Evolutionary conservation across 768 basidiomycete species (phyloP).

Genomic region (Piloderma croceum): DNA sequence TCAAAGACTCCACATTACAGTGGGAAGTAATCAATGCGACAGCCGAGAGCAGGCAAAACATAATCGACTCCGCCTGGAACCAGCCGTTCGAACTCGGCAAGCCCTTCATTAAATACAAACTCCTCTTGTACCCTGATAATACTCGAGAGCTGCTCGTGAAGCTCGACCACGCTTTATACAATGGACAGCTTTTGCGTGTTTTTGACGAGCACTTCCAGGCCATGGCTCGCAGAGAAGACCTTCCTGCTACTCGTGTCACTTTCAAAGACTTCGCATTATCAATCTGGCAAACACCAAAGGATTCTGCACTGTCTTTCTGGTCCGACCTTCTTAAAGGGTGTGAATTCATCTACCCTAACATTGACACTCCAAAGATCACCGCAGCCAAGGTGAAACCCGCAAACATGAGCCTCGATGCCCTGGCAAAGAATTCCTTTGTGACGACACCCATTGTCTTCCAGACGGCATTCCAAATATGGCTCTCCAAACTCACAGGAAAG

Average conservation of each 20-base stretch:
- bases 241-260: conserved; percentile 1
- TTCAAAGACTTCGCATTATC: conserved; percentile 4
- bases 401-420: not conserved
- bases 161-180: conserved; percentile 6
- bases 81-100: no score
- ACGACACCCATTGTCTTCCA: conserved; percentile 5
- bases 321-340: conserved; percentile 3
- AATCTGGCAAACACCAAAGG: not conserved
- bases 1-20: no score
- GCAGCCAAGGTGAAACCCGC: no score
- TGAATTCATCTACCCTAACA: no score
- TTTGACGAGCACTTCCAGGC: conserved; percentile 5
- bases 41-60: no score
- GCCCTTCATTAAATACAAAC: no score
- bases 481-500: not conserved
- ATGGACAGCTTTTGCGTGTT: conserved; percentile 4
- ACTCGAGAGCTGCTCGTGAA: conserved; percentile 4
- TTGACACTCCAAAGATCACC: no score
- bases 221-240: conserved; percentile 3
- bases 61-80: no score
- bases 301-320: conserved; percentile 3
- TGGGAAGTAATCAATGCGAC: no score
- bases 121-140: no score
- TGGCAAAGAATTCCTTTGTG: not conserved
- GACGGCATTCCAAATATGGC: conserved; percentile 4